Evolutionary conservation across 192 early-diverging fungal genomes (phyloP).

Genomic region (Gryganskiella cystojenkinii): DNA sequence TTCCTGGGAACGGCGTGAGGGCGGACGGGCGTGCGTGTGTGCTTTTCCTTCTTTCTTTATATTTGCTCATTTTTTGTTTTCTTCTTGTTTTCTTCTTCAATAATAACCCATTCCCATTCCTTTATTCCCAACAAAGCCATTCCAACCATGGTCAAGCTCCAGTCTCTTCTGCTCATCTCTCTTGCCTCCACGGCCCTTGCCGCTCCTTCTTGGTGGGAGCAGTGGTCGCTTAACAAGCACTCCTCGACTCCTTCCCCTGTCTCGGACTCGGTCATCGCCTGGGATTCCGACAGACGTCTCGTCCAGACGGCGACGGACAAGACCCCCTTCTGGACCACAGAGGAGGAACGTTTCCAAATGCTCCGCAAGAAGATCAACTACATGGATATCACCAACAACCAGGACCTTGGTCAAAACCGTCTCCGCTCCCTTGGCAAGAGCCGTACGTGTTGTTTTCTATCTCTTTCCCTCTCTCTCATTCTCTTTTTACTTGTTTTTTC

Average conservation of each 20-base stretch:
- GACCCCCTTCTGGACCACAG: slow-evolving; percentile 66
- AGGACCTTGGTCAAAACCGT: slow-evolving; percentile 53
- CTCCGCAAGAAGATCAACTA: slow-evolving; percentile 74
- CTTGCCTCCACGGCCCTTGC: slow-evolving; percentile 36
- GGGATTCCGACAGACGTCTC: slow-evolving; percentile 29
- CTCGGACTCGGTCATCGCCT: slow-evolving; percentile 13
- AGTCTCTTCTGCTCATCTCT: slow-evolving; percentile 45
- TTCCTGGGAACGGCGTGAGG: too few species aligned
- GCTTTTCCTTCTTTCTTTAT: too few species aligned
- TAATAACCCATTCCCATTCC: too few species aligned
- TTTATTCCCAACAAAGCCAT: too few species aligned
- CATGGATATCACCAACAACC: slow-evolving; percentile 90
- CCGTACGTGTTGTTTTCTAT: too few species aligned
- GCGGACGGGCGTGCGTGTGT: too few species aligned
- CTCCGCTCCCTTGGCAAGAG: slow-evolving; percentile 12
- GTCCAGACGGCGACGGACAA: slow-evolving; percentile 58
- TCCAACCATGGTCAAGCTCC: slow-evolving; percentile 34
- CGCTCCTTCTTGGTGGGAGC: slow-evolving; percentile 47
- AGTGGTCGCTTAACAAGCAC: slow-evolving; percentile 27
- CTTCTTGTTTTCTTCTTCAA: too few species aligned
- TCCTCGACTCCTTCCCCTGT: neutral
- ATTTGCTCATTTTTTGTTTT: too few species aligned
- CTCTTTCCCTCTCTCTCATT: too few species aligned
- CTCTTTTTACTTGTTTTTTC: neutral
- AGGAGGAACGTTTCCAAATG: slow-evolving; percentile 73